Evolutionary conservation across 495 filamentous ascomycete genomes (phyloP), one percentile per base, ranked within the genome.

Genomic region (Trichoderma gamsii): DNA sequence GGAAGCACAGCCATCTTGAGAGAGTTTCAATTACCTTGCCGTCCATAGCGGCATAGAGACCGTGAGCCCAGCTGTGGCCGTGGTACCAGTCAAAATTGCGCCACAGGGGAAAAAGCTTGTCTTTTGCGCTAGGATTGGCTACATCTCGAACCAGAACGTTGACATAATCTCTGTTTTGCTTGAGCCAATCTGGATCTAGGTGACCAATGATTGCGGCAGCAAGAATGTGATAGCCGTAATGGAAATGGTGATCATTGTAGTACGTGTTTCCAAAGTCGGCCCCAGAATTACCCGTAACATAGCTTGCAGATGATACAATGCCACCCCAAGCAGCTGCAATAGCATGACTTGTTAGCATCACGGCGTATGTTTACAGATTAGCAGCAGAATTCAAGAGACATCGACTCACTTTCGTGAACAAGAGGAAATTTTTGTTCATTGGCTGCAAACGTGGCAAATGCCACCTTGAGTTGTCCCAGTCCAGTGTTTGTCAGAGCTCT

Each of bases 181-280:
- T 67, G 23, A 95, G 78, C 94, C 94, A 99, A 32, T 71, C 74
- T 0, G 89, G 86, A 66, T 98, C 93, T 2, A 97, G 83, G 66
- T 89, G 81, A 11, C 86, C 93, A 65, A 98, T 92, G 61, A 95
- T 85, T 11, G 95, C 90, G 11, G 92, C 95, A 1, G 92, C 84
- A 69, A 91, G 92, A 75, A 99, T 89, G 78, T 96, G 96, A 76
- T 99, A 97, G 43, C 89, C 86, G 69, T 83, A 85, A 73, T 97
- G 96, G 79, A 99, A 99, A 76, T 99, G 96, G 73, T 98, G 96
- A 73, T 99, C 95, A 73, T 97, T 97, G 82, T 97, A 97, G 70
- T 86, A 87, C 1, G 88, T 87, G 72, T 93, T 93, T 65, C 92
- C 92, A 74, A 93, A 95, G 73, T 96, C 92, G 51, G 77, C 83